Percentiles rank a stretch among this genome's conserved stretches.
These are phyloP conservation scores for Tuber microsphaerosporum DNA, from an alignment of 495 filamentous ascomycete genomes.

Conservation along the genomic window DNA sequence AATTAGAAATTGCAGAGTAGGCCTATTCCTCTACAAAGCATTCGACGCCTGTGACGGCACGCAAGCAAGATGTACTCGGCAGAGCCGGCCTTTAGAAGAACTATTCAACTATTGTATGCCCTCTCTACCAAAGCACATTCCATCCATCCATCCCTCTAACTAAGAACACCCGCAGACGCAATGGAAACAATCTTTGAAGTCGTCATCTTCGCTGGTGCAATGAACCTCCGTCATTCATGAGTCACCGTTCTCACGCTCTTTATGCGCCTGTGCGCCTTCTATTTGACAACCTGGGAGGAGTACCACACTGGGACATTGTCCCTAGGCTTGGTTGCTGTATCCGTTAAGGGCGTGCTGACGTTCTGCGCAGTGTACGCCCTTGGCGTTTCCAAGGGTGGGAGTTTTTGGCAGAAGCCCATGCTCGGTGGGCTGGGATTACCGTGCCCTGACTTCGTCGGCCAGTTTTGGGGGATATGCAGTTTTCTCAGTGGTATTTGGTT, in stretches of 20 bases:
- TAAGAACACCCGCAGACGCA: constrained; percentile 67
- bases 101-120: constrained; percentile 86
- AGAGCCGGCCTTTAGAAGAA: constrained; percentile 90
- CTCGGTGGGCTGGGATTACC: too few relatives aligned
- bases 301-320: too few relatives aligned
- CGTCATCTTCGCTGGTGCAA: constrained; percentile 78
- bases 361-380: too few relatives aligned
- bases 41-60: constrained; percentile 95
- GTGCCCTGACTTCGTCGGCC: too few relatives aligned
- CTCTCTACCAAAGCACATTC: neutral
- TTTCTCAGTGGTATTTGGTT: too few relatives aligned
- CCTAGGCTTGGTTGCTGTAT: too few relatives aligned
- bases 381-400: too few relatives aligned
- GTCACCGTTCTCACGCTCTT: constrained; percentile 76
- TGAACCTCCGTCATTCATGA: constrained; percentile 92
- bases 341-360: too few relatives aligned
- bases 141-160: constrained; percentile 17
- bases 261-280: too few relatives aligned
- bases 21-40: constrained; percentile 92
- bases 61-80: constrained; percentile 85
- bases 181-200: constrained; percentile 88
- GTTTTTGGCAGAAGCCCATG: too few relatives aligned
- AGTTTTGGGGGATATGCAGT: too few relatives aligned
- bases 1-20: constrained; percentile 43
- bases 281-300: too few relatives aligned